phyloP scores from a whole-genome alignment of 2,329 filamentous ascomycete genomes.

The Calycina herbarum region DNA sequence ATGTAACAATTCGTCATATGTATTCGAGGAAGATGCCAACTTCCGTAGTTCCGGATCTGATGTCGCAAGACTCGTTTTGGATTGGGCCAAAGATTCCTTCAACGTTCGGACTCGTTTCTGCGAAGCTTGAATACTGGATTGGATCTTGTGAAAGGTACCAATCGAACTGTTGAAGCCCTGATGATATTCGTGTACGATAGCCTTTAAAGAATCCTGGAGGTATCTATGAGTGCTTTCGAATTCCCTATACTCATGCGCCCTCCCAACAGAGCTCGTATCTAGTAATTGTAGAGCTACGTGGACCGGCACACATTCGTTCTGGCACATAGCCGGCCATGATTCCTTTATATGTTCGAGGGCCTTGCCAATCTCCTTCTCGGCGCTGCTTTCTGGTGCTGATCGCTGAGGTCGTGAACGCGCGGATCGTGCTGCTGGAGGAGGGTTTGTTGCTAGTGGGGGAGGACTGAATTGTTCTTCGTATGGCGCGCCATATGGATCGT shows the following conservation, averaged over 20 bases:
- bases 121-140: constrained; percentile 84
- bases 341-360: constrained; percentile 80
- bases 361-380: constrained; percentile 35
- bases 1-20: constrained; percentile 87
- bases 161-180: constrained; percentile 99
- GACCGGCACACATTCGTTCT: constrained; percentile 85
- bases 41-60: constrained; percentile 91
- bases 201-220: constrained; percentile 89
- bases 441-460: constrained; percentile 24
- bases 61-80: constrained; percentile 78
- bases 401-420: constrained; percentile 25
- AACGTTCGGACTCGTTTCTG: constrained; percentile 81
- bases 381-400: constrained; percentile 31
- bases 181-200: constrained; percentile 97
- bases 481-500: constrained; percentile 35
- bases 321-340: constrained; percentile 91
- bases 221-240: constrained; percentile 84
- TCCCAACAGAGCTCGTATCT: constrained; percentile 88
- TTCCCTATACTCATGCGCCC: constrained; percentile 82
- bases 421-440: constrained; percentile 26
- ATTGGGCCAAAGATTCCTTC: constrained; percentile 77
- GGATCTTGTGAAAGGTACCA: constrained; percentile 98
- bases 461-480: constrained; percentile 34
- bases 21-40: constrained; percentile 81
- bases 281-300: constrained; percentile 94